These are phyloP conservation scores for Geranium rotundifolium DNA, from an alignment of 345 rosid species.

Conservation along the genomic window DNA sequence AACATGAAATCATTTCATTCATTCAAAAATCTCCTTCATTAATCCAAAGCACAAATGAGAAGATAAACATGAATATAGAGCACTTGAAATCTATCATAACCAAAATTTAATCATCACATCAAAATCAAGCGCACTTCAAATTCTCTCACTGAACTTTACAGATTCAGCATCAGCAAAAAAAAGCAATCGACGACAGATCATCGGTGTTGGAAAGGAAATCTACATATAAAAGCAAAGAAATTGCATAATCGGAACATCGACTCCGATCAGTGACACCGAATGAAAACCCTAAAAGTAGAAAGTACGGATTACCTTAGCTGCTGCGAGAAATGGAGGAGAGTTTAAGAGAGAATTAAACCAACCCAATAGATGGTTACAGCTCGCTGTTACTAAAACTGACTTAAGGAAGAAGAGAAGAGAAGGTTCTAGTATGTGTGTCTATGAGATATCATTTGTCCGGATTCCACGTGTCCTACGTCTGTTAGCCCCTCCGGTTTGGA, in stretches of 20 bases:
- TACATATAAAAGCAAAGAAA: not conserved
- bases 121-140: not conserved
- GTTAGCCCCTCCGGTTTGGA: no score
- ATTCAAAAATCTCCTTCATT: no score
- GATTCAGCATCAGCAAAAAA: not conserved
- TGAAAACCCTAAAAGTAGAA: not conserved
- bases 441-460: no score
- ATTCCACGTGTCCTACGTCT: no score
- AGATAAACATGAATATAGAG: not conserved
- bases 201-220: not conserved
- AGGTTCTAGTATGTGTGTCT: no score
- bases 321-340: no score
- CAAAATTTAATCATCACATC: not conserved
- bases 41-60: not conserved
- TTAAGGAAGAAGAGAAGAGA: no score
- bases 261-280: not conserved
- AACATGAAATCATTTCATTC: not conserved
- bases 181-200: not conserved
- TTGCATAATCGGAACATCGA: not conserved
- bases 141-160: not conserved
- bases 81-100: not conserved
- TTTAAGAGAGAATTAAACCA: no score
- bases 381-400: no score
- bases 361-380: no score
- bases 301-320: not conserved